These are phyloP conservation scores for Sporothrix mexicana DNA, from an alignment of 2,329 filamentous ascomycete species.

Conservation along the genomic window DNA sequence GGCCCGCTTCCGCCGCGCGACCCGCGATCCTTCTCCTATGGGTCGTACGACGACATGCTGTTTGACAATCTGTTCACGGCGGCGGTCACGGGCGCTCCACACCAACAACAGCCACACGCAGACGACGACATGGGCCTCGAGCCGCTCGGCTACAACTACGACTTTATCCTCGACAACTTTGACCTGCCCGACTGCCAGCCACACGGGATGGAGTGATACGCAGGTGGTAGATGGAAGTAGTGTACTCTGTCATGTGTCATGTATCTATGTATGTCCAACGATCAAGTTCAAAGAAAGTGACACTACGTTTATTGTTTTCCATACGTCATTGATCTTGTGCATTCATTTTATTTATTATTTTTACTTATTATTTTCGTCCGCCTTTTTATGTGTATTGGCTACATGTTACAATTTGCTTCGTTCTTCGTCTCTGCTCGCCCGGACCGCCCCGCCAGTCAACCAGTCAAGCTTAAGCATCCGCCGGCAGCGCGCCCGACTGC, in stretches of 20 bases:
- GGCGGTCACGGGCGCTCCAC: neutral
- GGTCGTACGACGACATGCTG: constrained; percentile 7
- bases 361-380: neutral
- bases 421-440: neutral
- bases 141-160: constrained; percentile 19
- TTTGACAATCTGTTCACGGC: constrained; percentile 10
- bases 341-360: too few species aligned
- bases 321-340: too few species aligned
- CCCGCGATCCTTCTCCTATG: neutral
- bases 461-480: too few species aligned
- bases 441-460: too few species aligned
- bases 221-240: too few species aligned
- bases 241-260: too few species aligned
- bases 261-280: too few species aligned
- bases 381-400: neutral
- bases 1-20: neutral
- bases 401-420: neutral
- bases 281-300: too few species aligned
- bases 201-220: constrained; percentile 16
- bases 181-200: constrained; percentile 10
- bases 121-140: constrained; percentile 13
- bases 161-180: constrained; percentile 21
- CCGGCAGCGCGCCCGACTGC: constrained; percentile 47
- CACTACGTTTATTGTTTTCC: too few species aligned
- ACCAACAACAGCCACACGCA: too few species aligned